phyloP scores from a whole-genome alignment of 1,284 basidiomycete genomes.

The Xanthoconium separans region DNA sequence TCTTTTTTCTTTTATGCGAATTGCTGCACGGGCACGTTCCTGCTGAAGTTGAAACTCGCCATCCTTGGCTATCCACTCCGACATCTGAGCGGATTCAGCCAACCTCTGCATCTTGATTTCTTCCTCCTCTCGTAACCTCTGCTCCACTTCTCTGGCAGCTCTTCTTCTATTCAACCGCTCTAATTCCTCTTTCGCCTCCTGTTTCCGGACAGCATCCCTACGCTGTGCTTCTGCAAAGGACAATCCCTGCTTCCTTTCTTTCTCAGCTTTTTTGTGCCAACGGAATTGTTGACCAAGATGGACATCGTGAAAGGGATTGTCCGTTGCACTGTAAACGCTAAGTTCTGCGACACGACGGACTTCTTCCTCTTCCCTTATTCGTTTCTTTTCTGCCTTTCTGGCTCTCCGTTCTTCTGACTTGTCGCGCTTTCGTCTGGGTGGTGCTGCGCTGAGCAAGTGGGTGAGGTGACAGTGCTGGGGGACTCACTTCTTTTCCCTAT shows the following conservation, averaged over 20 bases:
- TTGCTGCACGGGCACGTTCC: conserved; percentile 86
- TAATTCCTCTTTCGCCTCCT: conserved; percentile 94
- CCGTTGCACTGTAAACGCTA: conserved; percentile 89
- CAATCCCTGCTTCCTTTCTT: conserved; percentile 89
- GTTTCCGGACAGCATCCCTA: conserved; percentile 77
- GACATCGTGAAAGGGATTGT: conserved; percentile 97
- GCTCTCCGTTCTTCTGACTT: conserved; percentile 75
- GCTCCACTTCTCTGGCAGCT: conserved; percentile 90
- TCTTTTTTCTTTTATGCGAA: conserved; percentile 92
- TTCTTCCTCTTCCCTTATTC: conserved; percentile 83
- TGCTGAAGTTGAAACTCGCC: conserved; percentile 98
- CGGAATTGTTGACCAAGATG: conserved; percentile 94
- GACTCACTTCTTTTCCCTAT: conserved; percentile 64
- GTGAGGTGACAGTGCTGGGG: not conserved
- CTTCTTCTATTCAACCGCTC: conserved; percentile 88
- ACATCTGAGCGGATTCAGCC: conserved; percentile 95
- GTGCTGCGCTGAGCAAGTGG: conserved; percentile 9
- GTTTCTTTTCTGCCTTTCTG: conserved; percentile 79
- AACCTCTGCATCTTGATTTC: conserved; percentile 84
- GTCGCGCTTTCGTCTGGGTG: conserved; percentile 70
- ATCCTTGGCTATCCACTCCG: conserved; percentile 96
- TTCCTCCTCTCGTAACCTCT: conserved; percentile 88
- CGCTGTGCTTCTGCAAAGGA: conserved; percentile 77
- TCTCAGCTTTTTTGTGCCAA: conserved; percentile 98
- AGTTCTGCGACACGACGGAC: conserved; percentile 85